These are phyloP conservation scores for Lathyrus sativus DNA, from an alignment of 306 rosid genomes.

Conservation along the genomic window DNA sequence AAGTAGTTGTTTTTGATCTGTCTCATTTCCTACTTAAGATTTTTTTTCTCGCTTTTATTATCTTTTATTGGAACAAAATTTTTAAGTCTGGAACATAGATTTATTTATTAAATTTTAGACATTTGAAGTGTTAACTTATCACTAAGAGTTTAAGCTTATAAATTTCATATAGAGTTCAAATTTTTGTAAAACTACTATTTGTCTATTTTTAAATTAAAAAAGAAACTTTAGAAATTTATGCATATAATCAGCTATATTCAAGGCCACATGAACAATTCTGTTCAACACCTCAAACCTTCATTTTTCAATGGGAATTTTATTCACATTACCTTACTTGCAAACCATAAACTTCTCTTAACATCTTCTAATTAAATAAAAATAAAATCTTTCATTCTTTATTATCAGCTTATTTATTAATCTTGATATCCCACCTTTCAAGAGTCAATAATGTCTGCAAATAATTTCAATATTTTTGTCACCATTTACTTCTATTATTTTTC, in stretches of 20 bases:
- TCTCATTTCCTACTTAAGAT: too few species aligned
- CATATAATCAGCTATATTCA: not conserved
- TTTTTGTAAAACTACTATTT: too few species aligned
- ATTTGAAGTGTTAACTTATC: too few species aligned
- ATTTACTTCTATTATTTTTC: not conserved
- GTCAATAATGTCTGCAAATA: slow-evolving; percentile 19
- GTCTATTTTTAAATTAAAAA: too few species aligned
- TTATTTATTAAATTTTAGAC: too few species aligned
- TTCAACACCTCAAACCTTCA: not conserved
- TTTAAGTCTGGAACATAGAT: too few species aligned
- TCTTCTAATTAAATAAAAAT: not conserved
- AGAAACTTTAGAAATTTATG: too few species aligned
- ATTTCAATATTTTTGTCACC: slow-evolving; percentile 15
- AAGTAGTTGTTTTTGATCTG: too few species aligned
- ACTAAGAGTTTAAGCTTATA: too few species aligned
- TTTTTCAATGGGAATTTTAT: not conserved
- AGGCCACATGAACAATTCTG: not conserved
- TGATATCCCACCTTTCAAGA: not conserved
- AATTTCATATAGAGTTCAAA: too few species aligned
- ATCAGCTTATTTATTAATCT: not conserved
- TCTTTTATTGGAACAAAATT: too few species aligned
- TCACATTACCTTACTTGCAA: not conserved
- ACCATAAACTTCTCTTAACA: not conserved
- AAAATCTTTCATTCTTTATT: not conserved
- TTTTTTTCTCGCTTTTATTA: too few species aligned